Conservation (phyloP, 352 stramenopile species). For the Pythium vanterpoolii region DNA sequence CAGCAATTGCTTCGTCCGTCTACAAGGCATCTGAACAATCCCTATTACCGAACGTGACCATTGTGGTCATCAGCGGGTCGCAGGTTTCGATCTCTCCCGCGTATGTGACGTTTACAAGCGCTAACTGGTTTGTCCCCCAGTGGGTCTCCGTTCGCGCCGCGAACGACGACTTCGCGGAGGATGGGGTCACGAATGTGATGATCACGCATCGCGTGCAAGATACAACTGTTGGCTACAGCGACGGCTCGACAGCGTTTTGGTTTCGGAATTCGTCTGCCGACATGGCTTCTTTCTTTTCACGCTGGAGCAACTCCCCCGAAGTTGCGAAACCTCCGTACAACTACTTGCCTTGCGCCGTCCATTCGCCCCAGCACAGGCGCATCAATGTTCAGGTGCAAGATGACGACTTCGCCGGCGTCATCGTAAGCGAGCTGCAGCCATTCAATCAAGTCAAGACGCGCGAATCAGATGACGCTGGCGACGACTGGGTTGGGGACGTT, state of each 20-base stretch:
- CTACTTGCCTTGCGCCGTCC: slow-evolving; percentile 40
- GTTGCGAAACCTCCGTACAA: slow-evolving; percentile 54
- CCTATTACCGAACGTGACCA: slow-evolving; percentile 39
- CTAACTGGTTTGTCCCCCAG: slow-evolving; percentile 65
- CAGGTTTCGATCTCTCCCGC: slow-evolving; percentile 50
- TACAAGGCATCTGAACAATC: slow-evolving; percentile 21
- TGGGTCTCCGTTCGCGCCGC: slow-evolving; percentile 43
- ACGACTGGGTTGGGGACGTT: slow-evolving; percentile 55
- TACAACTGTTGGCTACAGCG: slow-evolving; percentile 39
- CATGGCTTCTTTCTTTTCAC: slow-evolving; percentile 23
- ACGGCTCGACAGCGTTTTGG: slow-evolving; percentile 59
- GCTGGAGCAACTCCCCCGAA: slow-evolving; percentile 19
- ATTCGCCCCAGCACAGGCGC: slow-evolving; percentile 38
- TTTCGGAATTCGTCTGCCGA: slow-evolving; percentile 30
- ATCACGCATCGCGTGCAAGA: slow-evolving; percentile 62
- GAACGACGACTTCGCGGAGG: slow-evolving; percentile 43
- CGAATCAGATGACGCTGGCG: slow-evolving; percentile 33
- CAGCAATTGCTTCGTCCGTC: slow-evolving; percentile 26
- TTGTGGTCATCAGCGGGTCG: slow-evolving; percentile 47
- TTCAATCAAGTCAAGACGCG: slow-evolving; percentile 30
- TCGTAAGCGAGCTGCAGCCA: slow-evolving; percentile 41
- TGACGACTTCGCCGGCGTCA: slow-evolving; percentile 44
- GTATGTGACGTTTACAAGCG: slow-evolving; percentile 55
- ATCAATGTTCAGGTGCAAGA: slow-evolving; percentile 54
- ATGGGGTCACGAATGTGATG: slow-evolving; percentile 24